Evolutionary conservation across 331 rosid genomes (phyloP).

Genomic region (Malus hybrid): DNA sequence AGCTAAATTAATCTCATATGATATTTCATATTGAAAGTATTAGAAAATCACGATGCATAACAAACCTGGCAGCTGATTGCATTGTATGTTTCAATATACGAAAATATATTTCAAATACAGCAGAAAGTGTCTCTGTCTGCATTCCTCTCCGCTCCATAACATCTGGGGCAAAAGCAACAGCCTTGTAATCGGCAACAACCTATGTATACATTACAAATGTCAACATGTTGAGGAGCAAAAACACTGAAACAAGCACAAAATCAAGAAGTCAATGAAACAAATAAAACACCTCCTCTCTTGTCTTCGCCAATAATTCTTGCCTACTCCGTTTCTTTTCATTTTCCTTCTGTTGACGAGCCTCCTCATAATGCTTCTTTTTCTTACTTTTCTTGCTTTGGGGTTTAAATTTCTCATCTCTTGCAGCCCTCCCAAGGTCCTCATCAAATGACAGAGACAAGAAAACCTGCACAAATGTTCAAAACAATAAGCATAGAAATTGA

Average conservation of each 20-base stretch:
- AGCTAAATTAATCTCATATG: background rate
- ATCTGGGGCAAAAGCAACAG: conserved; percentile 74
- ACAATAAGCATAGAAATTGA: conserved; percentile 4
- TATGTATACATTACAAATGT: conserved; percentile 19
- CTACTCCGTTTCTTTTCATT: conserved; percentile 64
- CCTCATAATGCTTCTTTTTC: conserved; percentile 58
- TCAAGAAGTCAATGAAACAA: conserved; percentile 1
- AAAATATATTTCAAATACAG: conserved; percentile 86
- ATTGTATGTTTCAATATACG: conserved; percentile 76
- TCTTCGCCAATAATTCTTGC: conserved; percentile 54
- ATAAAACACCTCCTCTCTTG: conserved; percentile 68
- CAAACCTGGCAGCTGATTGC: conserved; percentile 49
- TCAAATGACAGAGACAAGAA: conserved; percentile 72
- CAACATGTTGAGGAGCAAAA: conserved; percentile 10
- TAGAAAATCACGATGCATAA: conserved; percentile 2
- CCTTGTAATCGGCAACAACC: conserved; percentile 95
- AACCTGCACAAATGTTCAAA: conserved; percentile 49
- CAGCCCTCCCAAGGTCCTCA: conserved; percentile 70
- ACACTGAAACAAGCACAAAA: background rate
- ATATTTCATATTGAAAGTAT: background rate
- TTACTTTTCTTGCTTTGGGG: conserved; percentile 43
- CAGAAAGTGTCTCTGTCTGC: conserved; percentile 86
- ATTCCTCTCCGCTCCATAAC: conserved; percentile 55
- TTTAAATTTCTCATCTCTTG: conserved; percentile 44
- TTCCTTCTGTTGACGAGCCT: conserved; percentile 45